Conservation (phyloP, 2,329 filamentous ascomycete genomes). For the Simplicillium aogashimaense region DNA sequence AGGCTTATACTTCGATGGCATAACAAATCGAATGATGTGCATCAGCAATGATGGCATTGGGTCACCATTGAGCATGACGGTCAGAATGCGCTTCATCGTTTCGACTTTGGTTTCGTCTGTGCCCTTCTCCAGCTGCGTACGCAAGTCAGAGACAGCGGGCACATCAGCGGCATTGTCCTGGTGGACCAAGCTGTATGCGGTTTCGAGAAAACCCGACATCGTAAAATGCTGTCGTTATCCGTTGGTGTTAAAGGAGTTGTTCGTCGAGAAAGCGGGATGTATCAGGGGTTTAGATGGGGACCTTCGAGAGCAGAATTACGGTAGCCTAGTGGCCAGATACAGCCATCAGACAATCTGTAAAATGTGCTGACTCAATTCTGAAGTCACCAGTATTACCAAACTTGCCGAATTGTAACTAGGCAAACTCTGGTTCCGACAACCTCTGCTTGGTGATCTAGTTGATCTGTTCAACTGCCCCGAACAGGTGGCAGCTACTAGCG, state of each 20-base stretch:
- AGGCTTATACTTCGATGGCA: conserved; percentile 94
- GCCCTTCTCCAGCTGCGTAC: conserved; percentile 87
- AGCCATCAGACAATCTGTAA: conserved; percentile 18
- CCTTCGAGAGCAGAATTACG: background rate
- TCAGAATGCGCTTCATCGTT: conserved; percentile 93
- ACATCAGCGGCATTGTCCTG: conserved; percentile 95
- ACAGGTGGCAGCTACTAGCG: conserved; percentile 28
- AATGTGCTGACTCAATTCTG: conserved; percentile 17
- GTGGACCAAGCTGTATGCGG: conserved; percentile 92
- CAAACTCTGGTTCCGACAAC: conserved; percentile 16
- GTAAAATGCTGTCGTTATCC: conserved; percentile 8
- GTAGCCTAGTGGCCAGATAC: conserved; percentile 12
- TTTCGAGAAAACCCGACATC: conserved; percentile 94
- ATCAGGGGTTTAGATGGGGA: conserved; percentile 2
- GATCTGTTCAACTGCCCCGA: conserved; percentile 20
- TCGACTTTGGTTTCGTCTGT: conserved; percentile 88
- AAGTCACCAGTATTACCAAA: conserved; percentile 11
- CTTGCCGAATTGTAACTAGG: conserved; percentile 16
- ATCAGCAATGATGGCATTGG: conserved; percentile 92
- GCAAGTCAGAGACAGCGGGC: conserved; percentile 81
- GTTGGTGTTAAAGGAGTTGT: background rate
- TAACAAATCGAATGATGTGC: conserved; percentile 99
- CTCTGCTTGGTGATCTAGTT: conserved; percentile 26
- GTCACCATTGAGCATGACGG: conserved; percentile 96
- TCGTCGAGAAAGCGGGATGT: background rate